phyloP scores from a whole-genome alignment of 768 basidiomycete genomes.

The Rhizopogon sp. region DNA sequence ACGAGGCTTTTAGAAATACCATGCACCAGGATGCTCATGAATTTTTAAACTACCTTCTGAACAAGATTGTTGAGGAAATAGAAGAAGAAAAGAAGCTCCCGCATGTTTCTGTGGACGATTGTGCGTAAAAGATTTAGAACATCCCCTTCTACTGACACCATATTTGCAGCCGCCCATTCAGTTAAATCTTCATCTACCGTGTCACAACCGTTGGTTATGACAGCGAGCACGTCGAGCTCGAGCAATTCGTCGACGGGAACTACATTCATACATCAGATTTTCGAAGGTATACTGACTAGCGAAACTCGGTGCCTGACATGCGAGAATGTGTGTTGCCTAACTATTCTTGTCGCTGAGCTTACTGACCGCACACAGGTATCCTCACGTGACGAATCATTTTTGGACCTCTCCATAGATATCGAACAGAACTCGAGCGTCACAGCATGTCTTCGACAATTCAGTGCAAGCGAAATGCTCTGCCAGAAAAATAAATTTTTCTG shows the following conservation, averaged over 20 bases:
- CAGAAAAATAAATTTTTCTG: slow-evolving; percentile 99
- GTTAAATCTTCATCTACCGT: slow-evolving; percentile 48
- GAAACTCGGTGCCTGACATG: slow-evolving; percentile 98
- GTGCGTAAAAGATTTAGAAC: slow-evolving; percentile 39
- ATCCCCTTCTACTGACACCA: slow-evolving; percentile 1
- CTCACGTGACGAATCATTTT: slow-evolving; percentile 91
- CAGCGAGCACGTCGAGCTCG: slow-evolving; percentile 42
- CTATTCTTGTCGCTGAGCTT: slow-evolving; percentile 8
- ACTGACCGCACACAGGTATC: slow-evolving; percentile 53
- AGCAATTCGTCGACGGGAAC: slow-evolving; percentile 43
- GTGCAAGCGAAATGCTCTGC: slow-evolving; percentile 97
- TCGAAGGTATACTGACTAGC: slow-evolving; percentile 91
- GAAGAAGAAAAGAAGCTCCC: slow-evolving; percentile 59
- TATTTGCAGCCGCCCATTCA: slow-evolving; percentile 52
- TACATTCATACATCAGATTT: slow-evolving; percentile 88
- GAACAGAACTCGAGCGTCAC: slow-evolving; percentile 97
- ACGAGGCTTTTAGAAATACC: slow-evolving; percentile 84
- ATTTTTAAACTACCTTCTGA: slow-evolving; percentile 91
- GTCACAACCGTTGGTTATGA: slow-evolving; percentile 34
- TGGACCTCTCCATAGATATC: slow-evolving; percentile 99
- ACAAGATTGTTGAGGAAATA: slow-evolving; percentile 90
- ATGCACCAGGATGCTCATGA: slow-evolving; percentile 99
- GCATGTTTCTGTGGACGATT: slow-evolving; percentile 52
- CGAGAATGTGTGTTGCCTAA: slow-evolving; percentile 72
- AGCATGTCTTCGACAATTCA: slow-evolving; percentile 93